phyloP scores from a whole-genome alignment of 768 basidiomycete species.

The Kwoniella sp. region DNA sequence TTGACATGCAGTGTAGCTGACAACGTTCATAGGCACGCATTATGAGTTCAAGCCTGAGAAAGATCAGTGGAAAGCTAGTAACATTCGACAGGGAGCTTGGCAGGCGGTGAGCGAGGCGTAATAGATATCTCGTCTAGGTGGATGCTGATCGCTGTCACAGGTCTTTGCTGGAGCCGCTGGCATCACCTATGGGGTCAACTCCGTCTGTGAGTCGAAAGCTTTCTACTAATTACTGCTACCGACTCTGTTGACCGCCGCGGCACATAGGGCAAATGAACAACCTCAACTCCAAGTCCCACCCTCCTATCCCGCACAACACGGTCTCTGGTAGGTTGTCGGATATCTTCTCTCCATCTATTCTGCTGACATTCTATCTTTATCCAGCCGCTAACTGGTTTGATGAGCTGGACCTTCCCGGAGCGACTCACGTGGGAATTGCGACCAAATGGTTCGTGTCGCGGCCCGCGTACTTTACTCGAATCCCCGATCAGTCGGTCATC shows the following conservation, averaged over 20 bases:
- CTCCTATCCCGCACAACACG: constrained; percentile 13
- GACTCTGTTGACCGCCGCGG: no score
- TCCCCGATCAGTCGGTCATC: constrained; percentile 25
- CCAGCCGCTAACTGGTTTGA: constrained; percentile 24
- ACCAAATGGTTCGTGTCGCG: constrained; percentile 13
- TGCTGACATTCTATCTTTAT: background rate
- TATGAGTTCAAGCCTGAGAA: constrained; percentile 12
- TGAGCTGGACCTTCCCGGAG: constrained; percentile 29
- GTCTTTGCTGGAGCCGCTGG: constrained; percentile 25
- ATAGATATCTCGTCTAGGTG: background rate
- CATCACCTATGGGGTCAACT: constrained; percentile 27
- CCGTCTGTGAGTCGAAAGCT: constrained; percentile 18
- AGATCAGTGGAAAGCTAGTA: constrained; percentile 16
- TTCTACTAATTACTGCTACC: no score
- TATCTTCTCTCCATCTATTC: background rate
- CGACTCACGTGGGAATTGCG: constrained; percentile 8
- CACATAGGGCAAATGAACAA: constrained; percentile 31
- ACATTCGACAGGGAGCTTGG: constrained; percentile 29
- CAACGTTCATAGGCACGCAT: constrained; percentile 1
- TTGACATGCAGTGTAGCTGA: no score
- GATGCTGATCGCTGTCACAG: background rate
- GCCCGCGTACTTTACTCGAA: constrained; percentile 18
- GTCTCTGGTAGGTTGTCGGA: constrained; percentile 11
- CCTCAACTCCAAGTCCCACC: constrained; percentile 22
- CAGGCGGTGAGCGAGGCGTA: constrained; percentile 17